Evolutionary conservation across 768 basidiomycete genomes (phyloP), one percentile per base, ranked within the genome.

Genomic region (Termitomyces sp.): DNA sequence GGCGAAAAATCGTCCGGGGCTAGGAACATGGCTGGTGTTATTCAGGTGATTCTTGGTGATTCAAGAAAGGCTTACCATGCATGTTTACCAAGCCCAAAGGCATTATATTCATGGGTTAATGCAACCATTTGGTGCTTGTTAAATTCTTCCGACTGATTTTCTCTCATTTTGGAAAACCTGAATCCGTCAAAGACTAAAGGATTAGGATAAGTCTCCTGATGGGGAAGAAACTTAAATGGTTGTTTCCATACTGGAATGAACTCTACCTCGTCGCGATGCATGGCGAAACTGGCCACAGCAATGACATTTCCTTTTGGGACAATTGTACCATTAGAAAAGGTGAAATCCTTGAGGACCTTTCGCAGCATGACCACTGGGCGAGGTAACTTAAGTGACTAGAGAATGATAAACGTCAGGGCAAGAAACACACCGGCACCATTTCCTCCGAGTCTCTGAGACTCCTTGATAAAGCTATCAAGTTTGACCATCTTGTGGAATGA

Each of bases 401-500:
- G 21, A 19, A 44, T 41, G 30, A 43, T 5, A 23, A n/a, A 23
- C 10, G 10, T 21, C 26, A 14, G 7, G 11, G 38, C 11, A 5
- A 35, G 30, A 5, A n/a, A 62, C 72, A 15, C 59, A 75, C 74
- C 30, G 7, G 61, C 52, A 28, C 59, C 62, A n/a, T 65, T 58
- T 2, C 69, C 69, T 19, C 63, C 66, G 28, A 65, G 53, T 5
- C 74, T 67, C 37, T 66, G 64, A 3, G 71, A 73, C 53, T 79
- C 79, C 35, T 73, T 71, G 23, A 78, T 55, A 59, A 78, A 78
- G 54, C 78, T 80, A 54, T 78, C 78, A n/a, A 78, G 50, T 57
- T 74, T 73, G 53, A 70, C 65, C 70, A 79, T 71, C 49, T 73
- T 73, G 5, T 63, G 62, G n/a, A 78, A 59, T 1, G 69, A 63